Conservation (phyloP, 2,329 filamentous ascomycete species). For the Alternaria sp. region DNA sequence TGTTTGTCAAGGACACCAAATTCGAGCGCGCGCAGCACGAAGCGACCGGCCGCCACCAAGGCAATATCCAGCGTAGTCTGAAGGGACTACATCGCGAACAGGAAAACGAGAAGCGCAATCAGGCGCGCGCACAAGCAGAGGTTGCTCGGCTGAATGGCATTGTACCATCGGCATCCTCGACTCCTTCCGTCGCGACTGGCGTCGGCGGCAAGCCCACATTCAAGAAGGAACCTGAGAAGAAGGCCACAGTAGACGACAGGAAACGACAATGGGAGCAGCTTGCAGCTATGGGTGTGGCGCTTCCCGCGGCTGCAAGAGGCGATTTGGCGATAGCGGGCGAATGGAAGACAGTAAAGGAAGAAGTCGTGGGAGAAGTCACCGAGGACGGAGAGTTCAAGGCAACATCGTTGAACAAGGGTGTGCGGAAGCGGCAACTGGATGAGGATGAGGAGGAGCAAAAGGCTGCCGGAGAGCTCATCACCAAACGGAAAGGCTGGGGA, state of each 20-base stretch:
- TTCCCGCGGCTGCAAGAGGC: constrained; percentile 79
- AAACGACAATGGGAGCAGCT: constrained; percentile 89
- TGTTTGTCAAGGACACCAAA: constrained; percentile 90
- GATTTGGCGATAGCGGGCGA: constrained; percentile 90
- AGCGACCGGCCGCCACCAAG: constrained; percentile 83
- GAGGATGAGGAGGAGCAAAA: constrained; percentile 70
- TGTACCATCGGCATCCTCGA: constrained; percentile 60
- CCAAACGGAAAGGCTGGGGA: constrained; percentile 56
- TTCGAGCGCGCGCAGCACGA: constrained; percentile 92
- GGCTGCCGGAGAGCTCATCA: constrained; percentile 61
- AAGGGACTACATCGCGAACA: constrained; percentile 87
- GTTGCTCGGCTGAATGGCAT: constrained; percentile 86
- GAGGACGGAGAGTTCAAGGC: constrained; percentile 57
- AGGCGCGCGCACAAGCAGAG: constrained; percentile 83
- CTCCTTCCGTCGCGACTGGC: constrained; percentile 43
- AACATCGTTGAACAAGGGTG: constrained; percentile 60
- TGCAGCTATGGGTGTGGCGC: constrained; percentile 82
- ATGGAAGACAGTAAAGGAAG: constrained; percentile 75
- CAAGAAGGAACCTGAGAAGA: constrained; percentile 51
- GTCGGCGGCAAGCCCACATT: constrained; percentile 34
- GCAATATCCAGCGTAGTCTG: constrained; percentile 85
- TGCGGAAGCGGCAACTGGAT: constrained; percentile 69
- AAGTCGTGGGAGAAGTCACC: constrained; percentile 54
- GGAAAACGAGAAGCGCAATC: constrained; percentile 81
- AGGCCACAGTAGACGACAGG: constrained; percentile 70